Evolutionary conservation across 306 rosid genomes (phyloP).

Genomic region (Bauhinia variegata): DNA sequence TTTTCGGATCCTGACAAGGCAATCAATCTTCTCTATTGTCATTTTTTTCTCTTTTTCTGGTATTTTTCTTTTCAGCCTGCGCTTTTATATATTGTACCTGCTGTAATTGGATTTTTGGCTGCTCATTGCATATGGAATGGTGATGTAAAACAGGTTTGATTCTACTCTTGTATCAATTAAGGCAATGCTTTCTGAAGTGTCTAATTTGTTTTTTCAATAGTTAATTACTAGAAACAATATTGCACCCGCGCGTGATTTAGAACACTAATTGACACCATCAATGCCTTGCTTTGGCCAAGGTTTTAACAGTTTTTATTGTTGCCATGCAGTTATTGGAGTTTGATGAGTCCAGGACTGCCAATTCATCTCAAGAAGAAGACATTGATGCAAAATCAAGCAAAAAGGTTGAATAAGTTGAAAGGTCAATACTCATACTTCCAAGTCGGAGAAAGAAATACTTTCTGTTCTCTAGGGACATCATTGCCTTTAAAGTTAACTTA

Average conservation of each 20-base stretch:
- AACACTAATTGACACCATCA: too few species aligned
- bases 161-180: neutral
- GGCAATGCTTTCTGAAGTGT: too few species aligned
- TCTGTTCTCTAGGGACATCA: slow-evolving; percentile 30
- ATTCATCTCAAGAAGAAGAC: slow-evolving; percentile 56
- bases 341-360: slow-evolving; percentile 74
- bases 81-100: slow-evolving; percentile 87
- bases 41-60: slow-evolving; percentile 9
- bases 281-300: neutral
- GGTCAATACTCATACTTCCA: slow-evolving; percentile 16
- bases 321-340: slow-evolving; percentile 77
- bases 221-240: too few species aligned
- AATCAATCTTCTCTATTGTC: slow-evolving; percentile 22
- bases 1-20: slow-evolving; percentile 1
- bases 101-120: slow-evolving; percentile 94
- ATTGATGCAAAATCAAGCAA: slow-evolving; percentile 55
- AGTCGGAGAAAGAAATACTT: slow-evolving; percentile 32
- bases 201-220: too few species aligned
- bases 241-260: neutral
- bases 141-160: slow-evolving; percentile 87
- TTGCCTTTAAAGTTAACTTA: slow-evolving; percentile 60
- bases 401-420: slow-evolving; percentile 63
- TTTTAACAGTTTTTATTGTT: slow-evolving; percentile 25
- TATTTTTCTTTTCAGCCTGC: slow-evolving; percentile 78
- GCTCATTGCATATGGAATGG: slow-evolving; percentile 92